Base-by-base conservation (phyloP, 2,329 filamentous ascomycete genomes). In the Leptographium radiaticola region DNA sequence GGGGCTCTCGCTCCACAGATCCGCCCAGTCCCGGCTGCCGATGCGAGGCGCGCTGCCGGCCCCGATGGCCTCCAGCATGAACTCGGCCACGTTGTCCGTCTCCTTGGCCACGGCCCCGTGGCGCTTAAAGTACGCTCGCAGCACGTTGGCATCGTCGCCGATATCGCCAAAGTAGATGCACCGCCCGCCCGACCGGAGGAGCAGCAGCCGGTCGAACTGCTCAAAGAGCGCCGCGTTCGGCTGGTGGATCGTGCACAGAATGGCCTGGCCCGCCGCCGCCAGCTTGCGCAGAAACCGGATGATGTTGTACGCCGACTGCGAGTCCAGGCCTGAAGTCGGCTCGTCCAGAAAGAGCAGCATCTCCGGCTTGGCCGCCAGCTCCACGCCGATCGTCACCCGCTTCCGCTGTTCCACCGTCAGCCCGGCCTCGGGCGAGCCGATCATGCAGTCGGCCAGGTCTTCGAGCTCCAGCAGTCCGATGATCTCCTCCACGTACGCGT, bases 201-300 rank as follows among this genome's bases (percentile, higher is more conserved):
- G 75, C 6, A 95, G 71, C 2, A 95, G 75, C 13, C 88, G 79
- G 64, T 95, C 89, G 59, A 95, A 95, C 67, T 89, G 85, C 66
- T 93, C 87, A 61, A 95, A 95, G 0, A 95, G 75, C 0, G 87
- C 83, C 16, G 87, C 86, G 59, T 89, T 91, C 1, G 89, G 89
- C 65, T 95, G 89, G 66, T 95, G 89, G 58, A 95, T 95, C 0
- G 89, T 95, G 70, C 88, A 94, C 4, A 95, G 76, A 60, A 95
- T 89, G 11, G 89, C 89, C 65, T 95, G 89, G 2, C 89, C 89
- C 3, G 86, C 85, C n/a, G 77, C 74, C 50, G 85, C 82, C 7
- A 89, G 76, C 69, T 88, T 89, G 62, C 80, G 81, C n/a, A 89
- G 71, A 72, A 89, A 87, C 38, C 84, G 81, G 31, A 87, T 81